phyloP scores from a whole-genome alignment of 2,329 filamentous ascomycete species.

The Phaeophleospora eucalypticola region DNA sequence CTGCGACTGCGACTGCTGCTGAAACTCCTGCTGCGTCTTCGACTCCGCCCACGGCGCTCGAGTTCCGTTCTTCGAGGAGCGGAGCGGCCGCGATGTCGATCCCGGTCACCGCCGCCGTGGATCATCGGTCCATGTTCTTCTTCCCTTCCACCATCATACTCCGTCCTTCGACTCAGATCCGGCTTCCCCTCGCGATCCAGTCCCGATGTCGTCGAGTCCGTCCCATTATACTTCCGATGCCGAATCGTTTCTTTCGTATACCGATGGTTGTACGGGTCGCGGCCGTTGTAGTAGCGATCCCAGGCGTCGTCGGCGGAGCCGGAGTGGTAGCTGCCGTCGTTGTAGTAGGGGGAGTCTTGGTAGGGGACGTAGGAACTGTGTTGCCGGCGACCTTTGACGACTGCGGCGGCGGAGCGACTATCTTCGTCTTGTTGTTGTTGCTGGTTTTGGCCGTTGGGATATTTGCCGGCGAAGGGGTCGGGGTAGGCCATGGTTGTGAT shows the following conservation, averaged over 20 bases:
- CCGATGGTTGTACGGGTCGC: background rate
- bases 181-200: background rate
- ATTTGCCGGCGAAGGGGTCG: background rate
- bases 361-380: slow-evolving; percentile 7
- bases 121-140: background rate
- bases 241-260: background rate
- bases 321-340: slow-evolving; percentile 4
- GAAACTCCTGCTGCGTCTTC: background rate
- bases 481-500: background rate
- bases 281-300: slow-evolving; percentile 1
- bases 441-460: background rate
- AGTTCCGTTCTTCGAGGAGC: background rate
- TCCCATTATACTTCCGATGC: background rate
- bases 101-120: background rate
- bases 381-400: background rate
- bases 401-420: background rate
- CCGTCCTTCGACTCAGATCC: background rate
- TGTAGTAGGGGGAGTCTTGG: slow-evolving; percentile 10
- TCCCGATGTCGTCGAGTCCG: background rate
- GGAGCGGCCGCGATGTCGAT: background rate
- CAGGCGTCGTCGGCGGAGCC: background rate
- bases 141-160: background rate
- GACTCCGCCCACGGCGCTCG: background rate
- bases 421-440: background rate
- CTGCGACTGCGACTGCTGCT: background rate